Conservation (phyloP, 2,329 filamentous ascomycete species). For the Erysiphe neolycopersici region DNA sequence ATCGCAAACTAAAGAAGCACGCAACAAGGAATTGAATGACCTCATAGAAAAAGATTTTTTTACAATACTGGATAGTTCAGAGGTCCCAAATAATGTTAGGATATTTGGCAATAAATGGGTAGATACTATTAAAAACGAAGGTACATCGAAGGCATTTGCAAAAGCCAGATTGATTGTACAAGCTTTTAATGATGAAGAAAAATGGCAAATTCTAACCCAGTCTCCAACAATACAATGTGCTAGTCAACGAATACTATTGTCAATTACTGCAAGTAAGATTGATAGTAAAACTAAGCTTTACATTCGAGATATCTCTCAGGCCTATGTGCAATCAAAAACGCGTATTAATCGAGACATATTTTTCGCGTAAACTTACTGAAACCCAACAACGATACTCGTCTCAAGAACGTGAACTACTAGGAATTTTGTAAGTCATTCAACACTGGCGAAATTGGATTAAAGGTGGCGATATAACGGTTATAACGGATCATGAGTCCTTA, state of each 20-base stretch:
- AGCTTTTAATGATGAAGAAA: neutral
- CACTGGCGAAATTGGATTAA: neutral
- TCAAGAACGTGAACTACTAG: neutral
- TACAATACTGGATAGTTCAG: neutral
- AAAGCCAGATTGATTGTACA: neutral
- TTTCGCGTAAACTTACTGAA: neutral
- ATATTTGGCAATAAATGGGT: neutral
- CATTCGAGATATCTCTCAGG: neutral
- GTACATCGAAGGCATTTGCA: neutral
- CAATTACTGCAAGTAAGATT: neutral
- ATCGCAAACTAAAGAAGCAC: neutral
- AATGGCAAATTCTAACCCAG: neutral
- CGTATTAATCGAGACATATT: neutral
- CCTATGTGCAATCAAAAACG: neutral
- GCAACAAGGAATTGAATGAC: neutral
- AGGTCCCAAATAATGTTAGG: neutral
- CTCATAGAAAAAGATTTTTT: constrained; percentile 1
- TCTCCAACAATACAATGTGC: neutral
- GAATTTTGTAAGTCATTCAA: neutral
- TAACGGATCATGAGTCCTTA: too few relatives aligned
- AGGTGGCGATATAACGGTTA: neutral
- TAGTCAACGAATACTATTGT: neutral
- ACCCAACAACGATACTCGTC: neutral
- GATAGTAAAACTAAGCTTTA: neutral
- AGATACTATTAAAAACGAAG: neutral